phyloP scores from a whole-genome alignment of 192 early-diverging fungal genomes.

The Coemansia brasiliensis region DNA sequence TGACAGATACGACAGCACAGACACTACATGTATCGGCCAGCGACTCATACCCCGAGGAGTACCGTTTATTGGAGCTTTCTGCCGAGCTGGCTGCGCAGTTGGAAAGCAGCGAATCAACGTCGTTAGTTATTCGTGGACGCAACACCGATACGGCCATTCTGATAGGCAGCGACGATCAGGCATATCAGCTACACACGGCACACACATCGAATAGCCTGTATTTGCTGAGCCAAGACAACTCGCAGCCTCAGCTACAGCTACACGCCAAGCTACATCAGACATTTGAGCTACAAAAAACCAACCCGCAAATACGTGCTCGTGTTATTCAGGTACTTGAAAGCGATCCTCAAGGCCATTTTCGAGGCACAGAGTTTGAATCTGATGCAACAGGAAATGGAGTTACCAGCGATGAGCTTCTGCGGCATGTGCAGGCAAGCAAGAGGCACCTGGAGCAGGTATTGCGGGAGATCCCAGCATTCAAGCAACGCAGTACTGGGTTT shows the following conservation, averaged over 20 bases:
- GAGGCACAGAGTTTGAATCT: constrained; percentile 43
- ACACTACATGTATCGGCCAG: constrained; percentile 32
- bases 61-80: constrained; percentile 42
- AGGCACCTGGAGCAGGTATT: constrained; percentile 20
- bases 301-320: constrained; percentile 35
- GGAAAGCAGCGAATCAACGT: constrained; percentile 4
- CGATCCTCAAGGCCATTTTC: constrained; percentile 42
- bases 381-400: constrained; percentile 6
- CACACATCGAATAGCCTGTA: constrained; percentile 54
- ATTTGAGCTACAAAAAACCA: constrained; percentile 40
- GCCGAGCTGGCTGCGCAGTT: constrained; percentile 38
- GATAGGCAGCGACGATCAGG: constrained; percentile 21
- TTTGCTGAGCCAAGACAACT: constrained; percentile 12
- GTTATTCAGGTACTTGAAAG: constrained; percentile 33
- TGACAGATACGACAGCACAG: not conserved
- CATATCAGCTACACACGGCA: constrained; percentile 38
- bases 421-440: constrained; percentile 34
- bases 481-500: constrained; percentile 10
- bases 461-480: constrained; percentile 44
- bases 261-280: constrained; percentile 41
- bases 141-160: constrained; percentile 35
- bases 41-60: constrained; percentile 44
- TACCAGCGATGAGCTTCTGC: constrained; percentile 14
- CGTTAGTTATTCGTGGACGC: constrained; percentile 36
- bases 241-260: constrained; percentile 15